A percentile compares a stretch with the other conserved stretches of the same genome.
These are phyloP conservation scores for Xylaria sp. DNA, from an alignment of 2,329 filamentous ascomycete genomes.

Conservation along the genomic window DNA sequence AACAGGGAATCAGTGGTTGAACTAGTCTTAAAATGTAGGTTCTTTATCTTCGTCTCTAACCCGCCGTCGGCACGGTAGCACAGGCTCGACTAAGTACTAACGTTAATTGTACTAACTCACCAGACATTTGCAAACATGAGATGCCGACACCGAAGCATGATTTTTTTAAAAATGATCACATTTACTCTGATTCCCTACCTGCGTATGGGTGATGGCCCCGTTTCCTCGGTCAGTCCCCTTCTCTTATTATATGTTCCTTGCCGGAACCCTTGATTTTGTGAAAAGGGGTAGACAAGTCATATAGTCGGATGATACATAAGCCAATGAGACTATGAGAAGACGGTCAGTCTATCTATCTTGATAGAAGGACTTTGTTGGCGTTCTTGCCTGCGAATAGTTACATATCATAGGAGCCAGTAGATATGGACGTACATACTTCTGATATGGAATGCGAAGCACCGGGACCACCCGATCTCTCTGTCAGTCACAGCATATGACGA, in stretches of 20 bases:
- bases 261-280: not conserved
- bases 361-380: not conserved
- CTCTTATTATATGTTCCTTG: not conserved
- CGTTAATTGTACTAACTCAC: not conserved
- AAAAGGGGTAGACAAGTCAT: not conserved
- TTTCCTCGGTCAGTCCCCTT: too few species aligned
- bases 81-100: not conserved
- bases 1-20: not conserved
- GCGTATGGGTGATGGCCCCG: too few species aligned
- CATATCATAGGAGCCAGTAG: slow-evolving; percentile 5
- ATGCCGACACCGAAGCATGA: not conserved
- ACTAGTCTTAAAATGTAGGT: not conserved
- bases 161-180: not conserved
- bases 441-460: not conserved
- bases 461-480: not conserved
- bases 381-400: not conserved
- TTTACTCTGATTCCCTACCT: not conserved
- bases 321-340: not conserved
- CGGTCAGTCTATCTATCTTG: too few species aligned
- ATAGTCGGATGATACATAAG: not conserved
- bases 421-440: too few species aligned
- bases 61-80: too few species aligned
- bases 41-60: not conserved
- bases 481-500: not conserved
- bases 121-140: not conserved